phyloP scores from a whole-genome alignment of 2,329 filamentous ascomycete genomes.

The Daldinia sp. region DNA sequence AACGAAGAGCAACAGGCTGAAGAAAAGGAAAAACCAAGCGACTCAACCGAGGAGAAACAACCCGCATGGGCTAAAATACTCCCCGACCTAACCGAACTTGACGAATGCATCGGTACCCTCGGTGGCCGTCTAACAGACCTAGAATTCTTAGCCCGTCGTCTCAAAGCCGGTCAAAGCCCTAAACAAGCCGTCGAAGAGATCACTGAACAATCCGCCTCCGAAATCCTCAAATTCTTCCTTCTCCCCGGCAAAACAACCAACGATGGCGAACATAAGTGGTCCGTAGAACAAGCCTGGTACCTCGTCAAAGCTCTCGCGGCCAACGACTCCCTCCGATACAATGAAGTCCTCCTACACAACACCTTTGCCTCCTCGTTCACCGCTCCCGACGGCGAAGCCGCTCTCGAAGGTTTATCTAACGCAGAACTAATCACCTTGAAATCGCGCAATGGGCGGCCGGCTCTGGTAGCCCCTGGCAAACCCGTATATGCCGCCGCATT shows the following conservation, averaged over 20 bases:
- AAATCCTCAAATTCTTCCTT: conserved; percentile 94
- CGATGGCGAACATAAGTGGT: conserved; percentile 69
- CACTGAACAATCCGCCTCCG: conserved; percentile 84
- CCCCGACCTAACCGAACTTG: conserved; percentile 72
- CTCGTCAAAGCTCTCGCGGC: conserved; percentile 80
- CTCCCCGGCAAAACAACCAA: conserved; percentile 62
- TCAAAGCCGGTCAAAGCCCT: conserved; percentile 87
- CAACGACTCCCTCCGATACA: conserved; percentile 78
- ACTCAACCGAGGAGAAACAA: conserved; percentile 37
- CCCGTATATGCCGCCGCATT: conserved; percentile 83
- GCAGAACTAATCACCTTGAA: conserved; percentile 77
- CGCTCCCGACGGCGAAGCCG: conserved; percentile 71
- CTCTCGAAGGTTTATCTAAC: conserved; percentile 81
- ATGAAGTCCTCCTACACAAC: conserved; percentile 80
- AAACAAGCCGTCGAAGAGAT: conserved; percentile 85
- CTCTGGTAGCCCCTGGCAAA: conserved; percentile 66
- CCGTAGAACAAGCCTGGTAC: conserved; percentile 87
- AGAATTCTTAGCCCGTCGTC: conserved; percentile 88
- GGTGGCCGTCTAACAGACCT: conserved; percentile 95
- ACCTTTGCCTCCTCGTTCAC: conserved; percentile 71
- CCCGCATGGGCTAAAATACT: conserved; percentile 29
- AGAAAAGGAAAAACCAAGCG: conserved; percentile 40
- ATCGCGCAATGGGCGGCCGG: conserved; percentile 69
- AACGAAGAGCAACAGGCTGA: conserved; percentile 50
- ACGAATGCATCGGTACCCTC: conserved; percentile 80